Conservation (phyloP, 2,329 filamentous ascomycete species). For the Penicillium expansum region DNA sequence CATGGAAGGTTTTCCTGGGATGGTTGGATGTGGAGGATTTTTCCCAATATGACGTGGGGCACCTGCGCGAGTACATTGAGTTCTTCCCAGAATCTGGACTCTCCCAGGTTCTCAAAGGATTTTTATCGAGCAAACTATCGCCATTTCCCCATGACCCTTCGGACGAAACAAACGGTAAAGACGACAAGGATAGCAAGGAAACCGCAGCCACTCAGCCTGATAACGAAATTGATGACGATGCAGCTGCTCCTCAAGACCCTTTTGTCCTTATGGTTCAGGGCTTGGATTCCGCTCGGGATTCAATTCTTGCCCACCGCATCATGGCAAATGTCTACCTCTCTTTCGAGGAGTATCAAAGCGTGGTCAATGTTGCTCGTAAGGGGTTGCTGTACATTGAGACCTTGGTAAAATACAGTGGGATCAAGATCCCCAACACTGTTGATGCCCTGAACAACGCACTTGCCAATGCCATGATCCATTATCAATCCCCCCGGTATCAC, state of each 20-base stretch:
- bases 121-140: conserved; percentile 76
- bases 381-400: conserved; percentile 61
- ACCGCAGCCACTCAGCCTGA: conserved; percentile 34
- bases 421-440: conserved; percentile 65
- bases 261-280: conserved; percentile 77
- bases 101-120: conserved; percentile 76
- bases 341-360: conserved; percentile 79
- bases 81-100: conserved; percentile 85
- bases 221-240: conserved; percentile 5
- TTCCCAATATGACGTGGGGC: conserved; percentile 70
- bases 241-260: conserved; percentile 67
- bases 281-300: conserved; percentile 61
- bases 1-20: conserved; percentile 87
- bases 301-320: conserved; percentile 77
- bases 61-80: conserved; percentile 75
- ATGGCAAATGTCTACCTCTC: conserved; percentile 80
- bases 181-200: conserved; percentile 8
- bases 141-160: conserved; percentile 64
- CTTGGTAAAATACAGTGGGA: conserved; percentile 65
- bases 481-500: conserved; percentile 87
- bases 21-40: conserved; percentile 79
- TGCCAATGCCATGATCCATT: conserved; percentile 83
- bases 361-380: conserved; percentile 74
- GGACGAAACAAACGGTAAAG: conserved; percentile 43
- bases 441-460: conserved; percentile 76